phyloP scores from a whole-genome alignment of 2,329 filamentous ascomycete genomes.

The Penicillium janthinellum region DNA sequence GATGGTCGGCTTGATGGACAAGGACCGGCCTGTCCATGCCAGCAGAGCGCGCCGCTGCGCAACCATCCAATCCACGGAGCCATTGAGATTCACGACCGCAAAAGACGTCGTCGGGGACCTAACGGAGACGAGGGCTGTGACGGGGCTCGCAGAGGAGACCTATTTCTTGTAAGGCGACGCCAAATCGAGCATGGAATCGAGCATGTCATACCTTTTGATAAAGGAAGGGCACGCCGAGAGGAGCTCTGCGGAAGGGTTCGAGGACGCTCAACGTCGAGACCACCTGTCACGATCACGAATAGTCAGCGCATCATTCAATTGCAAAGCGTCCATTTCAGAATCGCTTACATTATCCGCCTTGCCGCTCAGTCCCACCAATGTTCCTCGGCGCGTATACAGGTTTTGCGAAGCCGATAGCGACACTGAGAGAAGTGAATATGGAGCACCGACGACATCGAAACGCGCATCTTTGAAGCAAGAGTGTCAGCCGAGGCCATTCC shows the following conservation, averaged over 20 bases:
- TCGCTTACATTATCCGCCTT: slow-evolving; percentile 79
- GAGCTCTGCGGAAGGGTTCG: slow-evolving; percentile 76
- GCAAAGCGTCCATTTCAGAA: not conserved
- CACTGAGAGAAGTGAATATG: slow-evolving; percentile 91
- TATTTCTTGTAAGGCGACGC: slow-evolving; percentile 39
- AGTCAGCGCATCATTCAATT: not conserved
- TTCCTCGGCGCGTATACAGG: slow-evolving; percentile 88
- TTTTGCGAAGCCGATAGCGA: slow-evolving; percentile 90
- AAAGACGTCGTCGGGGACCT: slow-evolving; percentile 86
- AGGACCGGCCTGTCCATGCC: slow-evolving; percentile 94
- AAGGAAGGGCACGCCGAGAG: slow-evolving; percentile 87
- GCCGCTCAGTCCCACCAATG: slow-evolving; percentile 84
- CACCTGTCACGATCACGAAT: slow-evolving; percentile 55
- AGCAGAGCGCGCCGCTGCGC: slow-evolving; percentile 82
- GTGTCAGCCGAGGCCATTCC: slow-evolving; percentile 15
- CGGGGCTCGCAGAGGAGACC: slow-evolving; percentile 81
- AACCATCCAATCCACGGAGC: slow-evolving; percentile 93
- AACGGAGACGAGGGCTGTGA: slow-evolving; percentile 85
- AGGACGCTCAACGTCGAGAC: slow-evolving; percentile 87
- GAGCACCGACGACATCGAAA: slow-evolving; percentile 89
- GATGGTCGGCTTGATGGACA: slow-evolving; percentile 73
- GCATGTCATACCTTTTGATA: slow-evolving; percentile 66
- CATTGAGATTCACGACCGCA: slow-evolving; percentile 84
- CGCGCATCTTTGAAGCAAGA: slow-evolving; percentile 68
- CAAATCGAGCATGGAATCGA: not conserved